These are phyloP conservation scores for Syzygium aqueum DNA, from an alignment of 345 rosid species.

Conservation along the genomic window DNA sequence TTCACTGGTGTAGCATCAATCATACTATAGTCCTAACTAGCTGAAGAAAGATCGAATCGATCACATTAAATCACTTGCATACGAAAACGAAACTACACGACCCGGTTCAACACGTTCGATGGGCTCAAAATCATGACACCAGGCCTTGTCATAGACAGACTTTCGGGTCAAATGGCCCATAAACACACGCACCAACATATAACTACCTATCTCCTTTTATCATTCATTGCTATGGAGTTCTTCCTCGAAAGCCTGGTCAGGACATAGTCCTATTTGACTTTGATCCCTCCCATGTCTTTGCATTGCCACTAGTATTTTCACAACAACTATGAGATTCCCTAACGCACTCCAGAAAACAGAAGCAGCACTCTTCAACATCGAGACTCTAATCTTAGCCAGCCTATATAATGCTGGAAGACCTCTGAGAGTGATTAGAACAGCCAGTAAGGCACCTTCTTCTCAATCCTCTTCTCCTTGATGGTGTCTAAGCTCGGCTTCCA, in stretches of 20 bases:
- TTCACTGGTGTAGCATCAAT: rapidly evolving
- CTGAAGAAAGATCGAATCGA: neutral
- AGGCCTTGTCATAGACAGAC: neutral
- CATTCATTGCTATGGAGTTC: neutral
- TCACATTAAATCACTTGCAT: neutral
- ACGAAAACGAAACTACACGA: neutral
- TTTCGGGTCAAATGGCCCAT: neutral
- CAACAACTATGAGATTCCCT: neutral
- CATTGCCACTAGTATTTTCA: neutral
- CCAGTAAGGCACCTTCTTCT: constrained; percentile 35
- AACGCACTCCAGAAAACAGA: neutral
- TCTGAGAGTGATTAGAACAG: constrained; percentile 16
- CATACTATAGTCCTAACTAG: neutral
- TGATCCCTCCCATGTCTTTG: neutral
- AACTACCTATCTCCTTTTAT: neutral
- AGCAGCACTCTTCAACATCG: neutral
- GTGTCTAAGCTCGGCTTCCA: constrained; percentile 86
- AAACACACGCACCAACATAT: neutral
- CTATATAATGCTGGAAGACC: neutral
- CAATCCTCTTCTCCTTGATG: constrained; percentile 51
- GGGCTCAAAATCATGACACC: neutral
- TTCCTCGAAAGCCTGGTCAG: neutral
- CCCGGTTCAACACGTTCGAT: neutral
- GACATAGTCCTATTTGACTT: neutral
- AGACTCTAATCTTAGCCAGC: neutral